Percentiles rank a stretch among this genome's conserved stretches.
These are phyloP conservation scores for Phaeotremella fagi DNA, from an alignment of 768 basidiomycete species.

Conservation along the genomic window DNA sequence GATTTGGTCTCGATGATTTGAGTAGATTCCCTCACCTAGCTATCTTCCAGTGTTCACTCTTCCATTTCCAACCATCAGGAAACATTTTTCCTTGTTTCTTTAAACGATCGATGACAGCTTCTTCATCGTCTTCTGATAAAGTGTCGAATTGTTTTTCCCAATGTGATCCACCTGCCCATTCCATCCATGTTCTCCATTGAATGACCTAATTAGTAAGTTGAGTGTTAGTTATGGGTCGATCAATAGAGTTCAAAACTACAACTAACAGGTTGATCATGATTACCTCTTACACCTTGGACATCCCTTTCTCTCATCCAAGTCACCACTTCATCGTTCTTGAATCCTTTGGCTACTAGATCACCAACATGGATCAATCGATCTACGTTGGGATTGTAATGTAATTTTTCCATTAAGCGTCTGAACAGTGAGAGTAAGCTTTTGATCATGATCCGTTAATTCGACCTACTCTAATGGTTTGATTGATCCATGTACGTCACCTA, in stretches of 20 bases:
- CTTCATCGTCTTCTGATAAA: conserved; percentile 8
- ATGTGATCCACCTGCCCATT: conserved; percentile 51
- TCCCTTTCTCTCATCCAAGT: conserved; percentile 61
- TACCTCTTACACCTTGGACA: conserved; percentile 79
- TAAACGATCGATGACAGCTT: conserved; percentile 51
- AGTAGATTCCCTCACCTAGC: conserved; percentile 63
- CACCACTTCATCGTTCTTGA: conserved; percentile 58
- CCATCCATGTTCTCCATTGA: conserved; percentile 82
- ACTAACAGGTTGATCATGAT: conserved; percentile 70
- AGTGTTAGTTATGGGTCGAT: too few relatives aligned
- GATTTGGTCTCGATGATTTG: background rate
- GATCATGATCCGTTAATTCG: background rate
- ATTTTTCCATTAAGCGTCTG: conserved; percentile 61
- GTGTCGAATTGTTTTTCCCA: conserved; percentile 55
- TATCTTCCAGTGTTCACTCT: conserved; percentile 69
- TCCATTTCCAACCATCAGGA: conserved; percentile 68
- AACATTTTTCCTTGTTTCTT: conserved; percentile 48
- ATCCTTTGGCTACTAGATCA: conserved; percentile 71
- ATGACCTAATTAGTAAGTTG: conserved; percentile 59
- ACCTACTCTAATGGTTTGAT: conserved; percentile 62
- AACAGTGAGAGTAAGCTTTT: background rate
- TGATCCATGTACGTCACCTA: conserved; percentile 90
- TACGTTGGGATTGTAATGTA: conserved; percentile 58
- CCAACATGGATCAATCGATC: conserved; percentile 79
- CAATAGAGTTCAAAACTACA: too few relatives aligned